Base-by-base conservation (phyloP, 371 early-diverging fungal species). In the Mucor mucedo region DNA sequence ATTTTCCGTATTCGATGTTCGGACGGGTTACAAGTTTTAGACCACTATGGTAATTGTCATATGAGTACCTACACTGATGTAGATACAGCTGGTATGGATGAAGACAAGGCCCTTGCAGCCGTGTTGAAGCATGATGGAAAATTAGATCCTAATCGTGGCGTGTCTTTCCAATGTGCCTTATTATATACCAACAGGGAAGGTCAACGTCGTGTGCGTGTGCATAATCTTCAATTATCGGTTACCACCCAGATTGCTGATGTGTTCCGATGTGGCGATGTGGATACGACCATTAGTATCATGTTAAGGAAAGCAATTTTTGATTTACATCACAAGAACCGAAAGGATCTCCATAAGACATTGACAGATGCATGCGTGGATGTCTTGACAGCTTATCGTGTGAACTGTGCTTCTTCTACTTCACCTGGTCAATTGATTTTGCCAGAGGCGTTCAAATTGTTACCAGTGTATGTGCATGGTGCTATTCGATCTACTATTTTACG, bases 341-440 rank as follows among this genome's bases (percentile, higher is more conserved):
- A 89, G 58, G 82, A 84, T 27, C 87, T 97, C 11, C 92, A 96
- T 40, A 94, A 94, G 14, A 85, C 87, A 33, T 74, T 98, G 69
- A 91, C 92, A 2, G 93, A 94, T 29, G 83, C 82, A 54, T 96
- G 97, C 70, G 93, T 94, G 52, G 89, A 93, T 71, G 88, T 97
- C 53, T 76, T 98, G 56, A 85, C 94, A 11, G 87, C 97, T 1
- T 98, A 98, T 72, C 93, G 99, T 48, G 90, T 88, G 52, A 89
- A 96, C 74, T 95, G 95, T 68, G 96, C 98, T 9, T 82, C 93
- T 5, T 84, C 92, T 4, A 92, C 93, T 7, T 87, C 94, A 2
- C 89, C 96, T 5, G 97, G 97, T 32, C 98, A 98, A 81, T 84
- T 98, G 7, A 97, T 98, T 57, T 78, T 98, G 52, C 98, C 99